Base-by-base conservation (phyloP, 1,284 basidiomycete species). In the Cryptococcus sp. region DNA sequence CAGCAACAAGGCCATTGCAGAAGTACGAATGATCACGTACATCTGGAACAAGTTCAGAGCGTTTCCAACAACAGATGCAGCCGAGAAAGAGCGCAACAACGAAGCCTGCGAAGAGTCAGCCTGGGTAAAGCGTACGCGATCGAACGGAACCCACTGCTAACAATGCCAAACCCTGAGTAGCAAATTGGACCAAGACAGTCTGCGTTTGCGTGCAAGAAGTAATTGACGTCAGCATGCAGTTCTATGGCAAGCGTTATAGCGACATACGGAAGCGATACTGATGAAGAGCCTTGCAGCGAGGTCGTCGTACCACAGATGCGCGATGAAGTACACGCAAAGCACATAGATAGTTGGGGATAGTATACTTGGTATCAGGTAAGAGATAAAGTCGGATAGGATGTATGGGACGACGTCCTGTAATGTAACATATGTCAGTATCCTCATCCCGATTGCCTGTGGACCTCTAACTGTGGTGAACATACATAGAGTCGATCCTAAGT, bases 181-280 rank as follows among this genome's bases (percentile, higher is more conserved):
- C 71, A 43, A 79, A 76, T 58, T 82, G 82, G 11, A 78, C 76
- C 11, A 78, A 45, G 13, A 82, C 64, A 20, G 76, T 69, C 70
- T 71, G 47, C 15, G 10, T 1, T n/a, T 40, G 16, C 11, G 13
- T 8, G 10, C 30, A 4, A 35, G 30, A 35, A 10, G 8, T 35
- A 2, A 35, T 13, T 15, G n/a, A 20, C 35, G 41, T 54, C 50
- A 58, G 54, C 39, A 16, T 47, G 42, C 39, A 39, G 39, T 15
- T 11, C n/a, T 38, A 42, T 22, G n/a, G 22, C 5, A 5, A 23
- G 35, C 7, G 52, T 48, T 30, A 15, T 6, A 30, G 15, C 15
- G 15, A 61, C 68, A 30, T 7, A 72, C 74, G 15, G 76, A 75
- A 1, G 78, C 79, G 22, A 80, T 77, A 49, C 79, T 76, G 17